Evolutionary conservation across 208 protist species (phyloP), one percentile per base, ranked within the genome.

Genomic region (Acanthamoeba lugdunensis): DNA sequence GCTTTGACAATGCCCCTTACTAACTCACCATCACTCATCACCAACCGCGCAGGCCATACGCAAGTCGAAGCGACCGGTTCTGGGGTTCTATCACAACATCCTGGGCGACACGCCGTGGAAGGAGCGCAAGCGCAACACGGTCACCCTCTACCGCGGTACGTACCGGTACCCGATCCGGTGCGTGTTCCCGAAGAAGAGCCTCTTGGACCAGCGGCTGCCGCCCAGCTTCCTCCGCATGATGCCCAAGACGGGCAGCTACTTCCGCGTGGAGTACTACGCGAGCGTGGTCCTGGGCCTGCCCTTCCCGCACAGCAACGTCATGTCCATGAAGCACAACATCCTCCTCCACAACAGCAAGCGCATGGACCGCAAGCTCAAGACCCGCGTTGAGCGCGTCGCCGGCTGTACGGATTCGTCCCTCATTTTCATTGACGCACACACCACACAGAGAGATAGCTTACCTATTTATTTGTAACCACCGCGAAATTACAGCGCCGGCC

Each of bases 351-450:
- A 81, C 21, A 81, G 73, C 73, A 45, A 81, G 73, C 73, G 73
- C 45, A 81, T 81, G 73, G 73, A 81, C 37, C 73, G 73, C 45
- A 81, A 81, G 73, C 73, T 81, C 45, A 81, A 81, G 73, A 81
- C 73, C 37, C 73, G 73, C 2, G 73, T 81, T 23, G 73, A 45
- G 14, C 73, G 73, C 37, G 73, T 81, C 45, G 73, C 73, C 4
- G 73, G 73, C 9, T 81, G 73, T 81, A 81, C 73, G 73, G 0
- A 7, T 11, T 28, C 28, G 4, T 8, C 37, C 37, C n/a, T 77
- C n/a, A 9, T 33, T n/a, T 14, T 33, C 3, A n/a, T 73, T 33
- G n/a, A n/a, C n/a, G 4, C 28, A 41, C 37, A 41, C 37, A 41
- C 37, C 2, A 41, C 37, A 41, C 37, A 33, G 50, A 54, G 50